Evolutionary conservation across 1,139 yeast species (phyloP).

Genomic region (Groenewaldozyma sp.): DNA sequence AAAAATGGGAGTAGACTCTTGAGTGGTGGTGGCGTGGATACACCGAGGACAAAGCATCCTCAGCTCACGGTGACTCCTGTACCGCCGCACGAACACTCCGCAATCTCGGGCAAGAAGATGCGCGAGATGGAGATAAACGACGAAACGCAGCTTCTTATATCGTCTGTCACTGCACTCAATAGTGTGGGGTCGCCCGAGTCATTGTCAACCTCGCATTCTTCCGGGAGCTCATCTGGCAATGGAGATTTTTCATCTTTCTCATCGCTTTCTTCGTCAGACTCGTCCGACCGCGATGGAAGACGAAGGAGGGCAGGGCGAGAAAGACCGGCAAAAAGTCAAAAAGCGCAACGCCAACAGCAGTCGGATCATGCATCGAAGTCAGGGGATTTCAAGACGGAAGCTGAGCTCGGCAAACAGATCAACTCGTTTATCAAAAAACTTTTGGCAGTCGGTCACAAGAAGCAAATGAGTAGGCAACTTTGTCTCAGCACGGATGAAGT

Average conservation of each 20-base stretch:
- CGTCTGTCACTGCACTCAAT: constrained; percentile 1
- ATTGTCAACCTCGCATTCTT: background rate
- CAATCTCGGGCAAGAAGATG: background rate
- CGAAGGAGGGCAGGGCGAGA: background rate
- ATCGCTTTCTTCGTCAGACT: background rate
- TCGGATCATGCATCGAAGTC: background rate
- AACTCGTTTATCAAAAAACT: constrained; percentile 17
- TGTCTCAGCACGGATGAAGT: constrained; percentile 45
- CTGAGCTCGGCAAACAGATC: background rate
- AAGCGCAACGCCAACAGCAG: too few species aligned
- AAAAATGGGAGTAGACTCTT: too few species aligned
- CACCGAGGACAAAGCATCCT: too few species aligned
- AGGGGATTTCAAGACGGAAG: background rate
- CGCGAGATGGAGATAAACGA: constrained; percentile 3
- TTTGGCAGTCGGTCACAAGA: constrained; percentile 13
- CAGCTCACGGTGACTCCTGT: too few species aligned
- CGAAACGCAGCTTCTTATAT: background rate
- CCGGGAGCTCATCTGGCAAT: background rate
- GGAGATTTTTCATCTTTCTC: background rate
- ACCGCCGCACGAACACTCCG: too few species aligned
- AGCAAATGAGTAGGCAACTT: constrained; percentile 15
- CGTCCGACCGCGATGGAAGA: background rate
- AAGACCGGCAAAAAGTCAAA: too few species aligned
- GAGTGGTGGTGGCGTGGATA: too few species aligned
- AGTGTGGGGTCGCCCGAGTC: constrained; percentile 1